A percentile compares a stretch with the other conserved stretches of the same genome.
Conservation (phyloP, 1,284 basidiomycete genomes). For the Trametes pubescens region DNA sequence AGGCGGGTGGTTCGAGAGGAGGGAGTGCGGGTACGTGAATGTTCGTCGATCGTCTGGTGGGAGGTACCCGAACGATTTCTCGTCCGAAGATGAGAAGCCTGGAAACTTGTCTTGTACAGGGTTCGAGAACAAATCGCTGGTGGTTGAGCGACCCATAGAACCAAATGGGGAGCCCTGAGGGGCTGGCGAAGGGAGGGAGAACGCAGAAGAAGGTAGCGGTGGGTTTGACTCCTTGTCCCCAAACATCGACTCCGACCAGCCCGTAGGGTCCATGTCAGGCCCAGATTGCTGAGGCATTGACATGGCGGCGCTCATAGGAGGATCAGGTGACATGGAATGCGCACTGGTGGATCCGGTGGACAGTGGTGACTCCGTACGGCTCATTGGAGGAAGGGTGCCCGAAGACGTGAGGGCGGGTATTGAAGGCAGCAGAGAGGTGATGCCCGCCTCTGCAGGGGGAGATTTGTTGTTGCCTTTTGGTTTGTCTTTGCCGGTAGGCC, state of each 20-base stretch:
- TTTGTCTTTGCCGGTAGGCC: slow-evolving; percentile 85
- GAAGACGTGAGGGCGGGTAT: slow-evolving; percentile 31
- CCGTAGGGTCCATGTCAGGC: slow-evolving; percentile 57
- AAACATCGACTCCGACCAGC: slow-evolving; percentile 67
- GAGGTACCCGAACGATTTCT: slow-evolving; percentile 42
- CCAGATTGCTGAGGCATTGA: slow-evolving; percentile 51
- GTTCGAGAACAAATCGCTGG: slow-evolving; percentile 50
- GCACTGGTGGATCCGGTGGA: slow-evolving; percentile 46
- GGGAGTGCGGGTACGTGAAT: slow-evolving; percentile 54
- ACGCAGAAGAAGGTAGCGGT: slow-evolving; percentile 48
- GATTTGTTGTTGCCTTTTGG: slow-evolving; percentile 53
- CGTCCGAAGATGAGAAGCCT: slow-evolving; percentile 42
- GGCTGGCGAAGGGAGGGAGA: slow-evolving; percentile 46
- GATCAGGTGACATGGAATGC: slow-evolving; percentile 46
- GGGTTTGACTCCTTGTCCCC: slow-evolving; percentile 58
- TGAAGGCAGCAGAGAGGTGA: slow-evolving; percentile 28
- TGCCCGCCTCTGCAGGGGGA: slow-evolving; percentile 32
- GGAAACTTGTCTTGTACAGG: slow-evolving; percentile 37
- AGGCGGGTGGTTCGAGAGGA: slow-evolving; percentile 50
- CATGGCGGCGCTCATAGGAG: slow-evolving; percentile 43
- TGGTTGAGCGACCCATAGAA: slow-evolving; percentile 48
- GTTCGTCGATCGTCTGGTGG: slow-evolving; percentile 52
- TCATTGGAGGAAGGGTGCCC: slow-evolving; percentile 31
- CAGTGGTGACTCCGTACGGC: slow-evolving; percentile 43
- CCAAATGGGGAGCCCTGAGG: slow-evolving; percentile 49